Base-by-base conservation (phyloP, 2,329 filamentous ascomycete species). In the Botrytis medusae region DNA sequence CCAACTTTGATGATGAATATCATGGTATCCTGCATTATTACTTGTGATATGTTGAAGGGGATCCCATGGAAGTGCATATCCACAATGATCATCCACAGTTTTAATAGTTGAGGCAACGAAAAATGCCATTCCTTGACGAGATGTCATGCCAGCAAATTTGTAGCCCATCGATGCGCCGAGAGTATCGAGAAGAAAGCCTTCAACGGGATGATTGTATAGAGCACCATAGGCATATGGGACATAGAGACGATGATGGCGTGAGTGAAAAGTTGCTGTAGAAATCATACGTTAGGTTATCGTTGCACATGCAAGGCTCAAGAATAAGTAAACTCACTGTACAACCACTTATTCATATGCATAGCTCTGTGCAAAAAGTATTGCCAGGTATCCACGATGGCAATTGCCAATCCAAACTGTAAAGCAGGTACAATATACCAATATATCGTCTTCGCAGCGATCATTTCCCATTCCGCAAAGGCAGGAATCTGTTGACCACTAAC, bases 1-100 rank as follows among this genome's bases (percentile, higher is more conserved):
- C 95, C 95, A 98, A 83, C 93, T 97, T 84, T 99, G 96, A 84
- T 99, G 96, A 83, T 99, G 96, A 74, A 99, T 95, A 81, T 99
- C 96, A 81, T 99, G 96, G 83, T 98, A 99, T 51, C 91, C 92
- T 40, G 96, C 95, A 78, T 98, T 98, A 86, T 99, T 98, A 82
- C 92, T 92, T 62, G 95, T 97, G 75, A 98, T 87, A 81, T 92
- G 91, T 86, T 98, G 95, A 71, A 98, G 86, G 2, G 95, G 95
- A 82, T 99, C 96, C 90, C 92, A 98, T 1, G 96, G 96, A 75
- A 99, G 91, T n/a, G 90, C 87, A 81, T 98, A 99, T 76, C 96
- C 96, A 83, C 95, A 98, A 84, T 99, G 96, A 81, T 99, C 96
- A 80, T 98, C 95, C 40, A 98, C 94, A 0, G 96, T 98, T 86